These are phyloP conservation scores for Sugiyamaella floridensis DNA, from an alignment of 805 yeast genomes.

Conservation along the genomic window DNA sequence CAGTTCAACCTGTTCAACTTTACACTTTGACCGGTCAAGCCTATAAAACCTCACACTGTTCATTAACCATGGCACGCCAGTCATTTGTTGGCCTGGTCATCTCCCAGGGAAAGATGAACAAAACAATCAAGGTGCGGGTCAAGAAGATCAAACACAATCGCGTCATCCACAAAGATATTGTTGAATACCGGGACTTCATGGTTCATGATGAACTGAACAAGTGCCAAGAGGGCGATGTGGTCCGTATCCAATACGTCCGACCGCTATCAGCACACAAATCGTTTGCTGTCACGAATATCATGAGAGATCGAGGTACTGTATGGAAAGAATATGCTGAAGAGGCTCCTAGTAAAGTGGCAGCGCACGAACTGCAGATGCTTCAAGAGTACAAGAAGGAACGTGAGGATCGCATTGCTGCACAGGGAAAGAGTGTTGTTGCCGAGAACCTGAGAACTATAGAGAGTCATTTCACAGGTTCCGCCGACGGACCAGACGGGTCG, in stretches of 20 bases:
- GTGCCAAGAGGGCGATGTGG: conserved; percentile 92
- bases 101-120: conserved; percentile 93
- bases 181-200: conserved; percentile 72
- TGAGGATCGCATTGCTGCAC: conserved; percentile 25
- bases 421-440: conserved; percentile 18
- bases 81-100: conserved; percentile 88
- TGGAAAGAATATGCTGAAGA: conserved; percentile 71
- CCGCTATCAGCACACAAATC: conserved; percentile 75
- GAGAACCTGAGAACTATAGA: conserved; percentile 21
- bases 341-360: conserved; percentile 58
- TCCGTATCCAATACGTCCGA: conserved; percentile 77
- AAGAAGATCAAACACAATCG: conserved; percentile 68
- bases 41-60: background rate
- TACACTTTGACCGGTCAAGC: background rate
- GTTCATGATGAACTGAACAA: conserved; percentile 92
- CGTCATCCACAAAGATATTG: conserved; percentile 44
- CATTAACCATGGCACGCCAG: conserved; percentile 68
- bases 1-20: background rate
- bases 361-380: conserved; percentile 58
- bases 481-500: background rate
- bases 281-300: conserved; percentile 89
- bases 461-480: conserved; percentile 2
- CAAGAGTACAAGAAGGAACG: conserved; percentile 49
- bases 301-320: conserved; percentile 84
- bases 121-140: conserved; percentile 90